Conservation (phyloP, 2,329 filamentous ascomycete genomes). For the Spiromastix sp. region DNA sequence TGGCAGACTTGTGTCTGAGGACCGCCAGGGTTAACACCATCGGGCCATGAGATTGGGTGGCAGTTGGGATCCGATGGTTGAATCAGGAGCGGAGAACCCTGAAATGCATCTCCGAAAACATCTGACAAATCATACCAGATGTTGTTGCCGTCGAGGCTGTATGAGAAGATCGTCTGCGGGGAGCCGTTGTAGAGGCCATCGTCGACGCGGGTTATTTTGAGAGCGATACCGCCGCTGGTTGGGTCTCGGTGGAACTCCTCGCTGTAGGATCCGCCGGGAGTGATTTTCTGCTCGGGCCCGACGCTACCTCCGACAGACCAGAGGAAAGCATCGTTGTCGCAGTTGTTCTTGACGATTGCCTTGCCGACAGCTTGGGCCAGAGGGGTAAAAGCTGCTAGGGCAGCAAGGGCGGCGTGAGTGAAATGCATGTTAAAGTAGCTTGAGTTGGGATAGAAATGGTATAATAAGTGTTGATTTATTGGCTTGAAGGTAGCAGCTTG, state of each 20-base stretch:
- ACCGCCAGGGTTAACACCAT: constrained; percentile 20
- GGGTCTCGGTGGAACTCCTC: constrained; percentile 26
- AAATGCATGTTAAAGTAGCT: constrained; percentile 10
- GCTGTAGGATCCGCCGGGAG: constrained; percentile 22
- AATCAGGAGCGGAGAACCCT: constrained; percentile 17
- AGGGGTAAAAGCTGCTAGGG: constrained; percentile 9
- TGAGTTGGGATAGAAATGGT: not conserved
- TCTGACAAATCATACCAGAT: constrained; percentile 35
- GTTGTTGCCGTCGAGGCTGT: constrained; percentile 26
- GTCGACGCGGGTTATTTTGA: constrained; percentile 30
- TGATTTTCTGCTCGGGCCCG: constrained; percentile 16
- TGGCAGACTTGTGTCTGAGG: constrained; percentile 23
- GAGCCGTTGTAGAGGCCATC: constrained; percentile 28
- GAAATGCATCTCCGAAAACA: constrained; percentile 34
- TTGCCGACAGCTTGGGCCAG: constrained; percentile 24
- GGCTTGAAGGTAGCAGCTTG: not conserved
- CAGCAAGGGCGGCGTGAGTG: constrained; percentile 7
- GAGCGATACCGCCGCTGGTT: constrained; percentile 29
- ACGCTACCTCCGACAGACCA: constrained; percentile 27
- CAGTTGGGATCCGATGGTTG: constrained; percentile 17
- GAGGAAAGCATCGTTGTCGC: constrained; percentile 23
- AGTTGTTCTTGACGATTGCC: constrained; percentile 27
- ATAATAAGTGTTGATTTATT: not conserved
- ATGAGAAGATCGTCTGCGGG: constrained; percentile 32
- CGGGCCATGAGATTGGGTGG: constrained; percentile 21